Conservation (phyloP, 2,329 filamentous ascomycete species). For the Hymenoscyphus occultus region DNA sequence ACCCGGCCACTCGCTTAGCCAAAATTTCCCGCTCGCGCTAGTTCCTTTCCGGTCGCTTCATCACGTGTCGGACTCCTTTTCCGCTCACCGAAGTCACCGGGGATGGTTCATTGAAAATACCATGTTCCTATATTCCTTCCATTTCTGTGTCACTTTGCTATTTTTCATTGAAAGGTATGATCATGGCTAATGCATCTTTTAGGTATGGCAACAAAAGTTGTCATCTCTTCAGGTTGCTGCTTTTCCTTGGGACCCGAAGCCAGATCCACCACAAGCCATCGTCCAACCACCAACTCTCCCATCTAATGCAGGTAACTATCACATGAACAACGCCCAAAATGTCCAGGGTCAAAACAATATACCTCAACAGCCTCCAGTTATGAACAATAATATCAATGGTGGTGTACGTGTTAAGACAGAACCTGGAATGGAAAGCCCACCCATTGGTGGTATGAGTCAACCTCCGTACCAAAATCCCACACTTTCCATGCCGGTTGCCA, state of each 20-base stretch:
- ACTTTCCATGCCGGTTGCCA: constrained; percentile 33
- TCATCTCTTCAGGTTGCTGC: constrained; percentile 78
- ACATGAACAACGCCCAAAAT: constrained; percentile 28
- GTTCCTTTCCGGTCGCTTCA: constrained; percentile 19
- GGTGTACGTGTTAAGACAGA: constrained; percentile 43
- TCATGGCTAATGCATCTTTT: constrained; percentile 29
- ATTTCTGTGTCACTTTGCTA: neutral
- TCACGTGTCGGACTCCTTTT: constrained; percentile 22
- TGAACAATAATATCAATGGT: constrained; percentile 27
- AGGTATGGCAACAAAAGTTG: constrained; percentile 95
- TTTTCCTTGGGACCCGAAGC: constrained; percentile 94
- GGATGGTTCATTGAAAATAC: constrained; percentile 7
- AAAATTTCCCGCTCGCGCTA: constrained; percentile 30
- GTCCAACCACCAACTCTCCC: constrained; percentile 35
- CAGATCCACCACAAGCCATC: constrained; percentile 53
- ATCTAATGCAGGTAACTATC: constrained; percentile 35
- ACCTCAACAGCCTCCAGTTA: constrained; percentile 23
- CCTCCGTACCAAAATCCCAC: constrained; percentile 27
- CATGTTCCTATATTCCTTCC: constrained; percentile 1
- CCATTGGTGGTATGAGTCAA: constrained; percentile 15
- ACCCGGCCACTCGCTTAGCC: constrained; percentile 30
- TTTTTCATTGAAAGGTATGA: neutral
- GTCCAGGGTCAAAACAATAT: constrained; percentile 20
- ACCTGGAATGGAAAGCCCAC: constrained; percentile 38
- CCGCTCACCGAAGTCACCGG: constrained; percentile 1